phyloP scores from a whole-genome alignment of 208 protist genomes.

The Trypanosoma mega region DNA sequence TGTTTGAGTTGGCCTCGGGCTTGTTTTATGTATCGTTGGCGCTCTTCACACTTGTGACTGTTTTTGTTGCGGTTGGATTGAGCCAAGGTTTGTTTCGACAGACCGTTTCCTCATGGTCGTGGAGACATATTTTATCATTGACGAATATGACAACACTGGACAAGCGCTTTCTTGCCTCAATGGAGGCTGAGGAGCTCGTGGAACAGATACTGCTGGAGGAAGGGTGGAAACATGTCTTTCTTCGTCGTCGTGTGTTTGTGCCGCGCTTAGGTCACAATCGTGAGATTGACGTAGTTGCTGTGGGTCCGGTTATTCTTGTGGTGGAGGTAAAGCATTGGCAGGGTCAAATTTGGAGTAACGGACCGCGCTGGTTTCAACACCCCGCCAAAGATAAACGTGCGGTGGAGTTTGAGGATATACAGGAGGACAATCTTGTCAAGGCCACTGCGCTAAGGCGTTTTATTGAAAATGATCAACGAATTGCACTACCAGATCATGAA shows the following conservation, averaged over 20 bases:
- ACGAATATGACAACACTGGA: conserved; percentile 32
- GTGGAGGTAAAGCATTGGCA: conserved; percentile 91
- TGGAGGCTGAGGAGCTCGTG: conserved; percentile 75
- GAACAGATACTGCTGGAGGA: conserved; percentile 62
- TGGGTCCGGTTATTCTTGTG: conserved; percentile 77
- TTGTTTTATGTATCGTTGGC: conserved; percentile 25
- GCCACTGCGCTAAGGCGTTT: conserved; percentile 76
- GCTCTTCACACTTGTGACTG: conserved; percentile 34
- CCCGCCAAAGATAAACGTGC: conserved; percentile 33
- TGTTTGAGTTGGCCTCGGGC: conserved; percentile 40
- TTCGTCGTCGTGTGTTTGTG: conserved; percentile 74
- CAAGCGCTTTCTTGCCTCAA: conserved; percentile 44
- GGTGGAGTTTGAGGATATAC: conserved; percentile 85
- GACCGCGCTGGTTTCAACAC: conserved; percentile 78
- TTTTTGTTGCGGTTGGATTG: conserved; percentile 43
- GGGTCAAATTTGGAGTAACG: conserved; percentile 88
- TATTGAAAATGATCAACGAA: conserved; percentile 76
- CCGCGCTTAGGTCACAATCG: conserved; percentile 80
- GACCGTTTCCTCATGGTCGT: conserved; percentile 44
- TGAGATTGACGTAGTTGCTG: conserved; percentile 87
- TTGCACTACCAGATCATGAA: conserved; percentile 57
- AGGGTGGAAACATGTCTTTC: conserved; percentile 78
- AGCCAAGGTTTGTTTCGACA: conserved; percentile 46
- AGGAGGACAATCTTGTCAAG: conserved; percentile 83
- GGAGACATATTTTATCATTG: conserved; percentile 38